Base-by-base conservation (phyloP, 2,329 filamentous ascomycete genomes). In the Tolypocladium album region DNA sequence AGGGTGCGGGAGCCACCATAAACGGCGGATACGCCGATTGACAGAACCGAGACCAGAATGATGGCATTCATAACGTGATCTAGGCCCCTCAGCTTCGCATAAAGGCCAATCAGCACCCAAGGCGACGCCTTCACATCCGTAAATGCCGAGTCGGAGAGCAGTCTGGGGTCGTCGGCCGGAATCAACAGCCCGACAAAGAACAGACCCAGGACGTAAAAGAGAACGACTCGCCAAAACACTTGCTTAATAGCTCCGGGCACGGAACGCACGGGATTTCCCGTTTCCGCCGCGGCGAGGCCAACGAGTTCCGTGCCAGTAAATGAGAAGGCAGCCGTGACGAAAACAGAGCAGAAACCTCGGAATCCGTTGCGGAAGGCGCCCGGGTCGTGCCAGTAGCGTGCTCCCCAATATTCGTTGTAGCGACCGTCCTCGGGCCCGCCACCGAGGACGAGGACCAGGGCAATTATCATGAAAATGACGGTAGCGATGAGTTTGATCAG, bases 221-320 rank as follows among this genome's bases (percentile, higher is more conserved):
- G 69, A n/a, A 76, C 77, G 64, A 80, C 78, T 68, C 78, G 76
- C 78, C 78, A 80, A 65, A 80, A 80, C 39, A 80, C 88, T 72
- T 93, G 89, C 76, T 92, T 93, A 68, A 92, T 85, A 2, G 90
- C 90, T 27, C 85, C 87, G 0, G 90, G 90, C 0, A 95, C 80
- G 0, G 86, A 83, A 70, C 89, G 85, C 63, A 84, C 80, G 0
- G 87, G 87, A 67, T 89, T 88, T 4, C 70, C 73, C 0, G 86
- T 83, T 73, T 90, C 87, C 15, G 87, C 87, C 4, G 87, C 87
- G 6, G 86, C 86, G 11, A 90, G 80, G 68, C 87, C 87, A 55
- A 89, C 86, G 6, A 88, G 75, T 69, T 89, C 87, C 1, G 86
- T 88, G 13, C 86, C 86, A 2, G 84, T 80, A 64, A 87, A 89